These are phyloP conservation scores for Suillus cothurnatus DNA, from an alignment of 768 basidiomycete genomes.

Conservation along the genomic window DNA sequence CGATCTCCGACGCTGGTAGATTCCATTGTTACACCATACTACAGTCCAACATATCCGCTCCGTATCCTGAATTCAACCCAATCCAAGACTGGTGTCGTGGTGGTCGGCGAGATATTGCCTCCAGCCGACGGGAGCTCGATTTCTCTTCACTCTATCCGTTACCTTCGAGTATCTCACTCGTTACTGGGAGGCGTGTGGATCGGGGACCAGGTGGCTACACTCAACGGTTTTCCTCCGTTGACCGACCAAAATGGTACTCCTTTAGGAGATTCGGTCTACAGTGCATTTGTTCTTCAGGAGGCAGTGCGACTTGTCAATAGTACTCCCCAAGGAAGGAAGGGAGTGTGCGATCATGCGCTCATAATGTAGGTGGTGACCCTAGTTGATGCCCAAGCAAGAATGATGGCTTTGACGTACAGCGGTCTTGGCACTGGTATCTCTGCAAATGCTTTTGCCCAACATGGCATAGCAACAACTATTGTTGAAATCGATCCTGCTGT, in stretches of 20 bases:
- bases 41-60: constrained; percentile 55
- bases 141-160: constrained; percentile 53
- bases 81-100: constrained; percentile 79
- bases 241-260: constrained; percentile 54
- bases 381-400: constrained; percentile 7
- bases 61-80: constrained; percentile 66
- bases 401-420: constrained; percentile 42
- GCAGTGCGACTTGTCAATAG: constrained; percentile 71
- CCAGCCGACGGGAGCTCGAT: constrained; percentile 34
- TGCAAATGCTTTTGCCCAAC: constrained; percentile 70
- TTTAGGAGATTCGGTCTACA: constrained; percentile 81
- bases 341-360: constrained; percentile 54
- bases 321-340: constrained; percentile 39
- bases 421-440: constrained; percentile 89
- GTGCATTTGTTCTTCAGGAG: constrained; percentile 86
- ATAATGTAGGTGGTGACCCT: constrained; percentile 58
- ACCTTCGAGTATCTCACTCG: constrained; percentile 66
- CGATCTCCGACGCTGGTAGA: constrained; percentile 59
- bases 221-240: constrained; percentile 43
- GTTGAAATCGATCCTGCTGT: constrained; percentile 95
- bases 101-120: constrained; percentile 73
- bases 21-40: constrained; percentile 51
- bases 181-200: constrained; percentile 82
- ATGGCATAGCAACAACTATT: constrained; percentile 73
- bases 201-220: constrained; percentile 45